Evolutionary conservation across 2,329 filamentous ascomycete genomes (phyloP), one percentile per base, ranked within the genome.

Genomic region (Xylariaceae sp.): DNA sequence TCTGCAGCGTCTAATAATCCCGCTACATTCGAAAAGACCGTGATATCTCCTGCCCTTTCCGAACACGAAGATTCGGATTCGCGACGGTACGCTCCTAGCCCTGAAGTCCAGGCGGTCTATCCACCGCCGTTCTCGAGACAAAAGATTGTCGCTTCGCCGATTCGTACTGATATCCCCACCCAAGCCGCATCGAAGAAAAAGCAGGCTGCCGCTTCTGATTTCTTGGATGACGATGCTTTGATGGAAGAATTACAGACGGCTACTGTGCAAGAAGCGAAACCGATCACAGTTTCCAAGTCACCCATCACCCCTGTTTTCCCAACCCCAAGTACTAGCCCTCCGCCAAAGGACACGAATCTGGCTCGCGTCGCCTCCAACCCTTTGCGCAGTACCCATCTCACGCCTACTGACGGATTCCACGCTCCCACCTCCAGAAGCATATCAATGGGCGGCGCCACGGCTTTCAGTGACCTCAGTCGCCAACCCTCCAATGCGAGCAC

Each of bases 231-330:
- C n/a, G 89, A 94, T 69, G 88, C 85, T 13, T 83, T 92, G 63
- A 88, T 95, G 83, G 89, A 95, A 59, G 92, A 96, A 74, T 76
- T 96, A 57, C 88, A 90, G 67, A 88, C 85, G 57, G 92, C 91
- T 34, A 92, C 88, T 1, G 77, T 96, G 15, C 83, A 94, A 70
- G 85, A 96, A 75, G 91, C 91, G n/a, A 88, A 87, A 70, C 88
- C 90, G 1, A 84, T 95, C 64, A 82, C 83, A 1, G 86, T 94
- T 7, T 86, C 88, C 18, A 92, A 92, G 72, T 91, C 91, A n/a
- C 90, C 92, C n/a, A 83, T 88, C 48, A 87, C 83, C 11, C 83
- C 88, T 0, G 81, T 86, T 56, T 84, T 82, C 63, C 76, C 80
- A 0, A 73, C 68, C 47, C 63, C 69, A 15, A 50, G 51, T 23